Conservation (phyloP, 768 basidiomycete genomes). For the Neoboletus magnificus region DNA sequence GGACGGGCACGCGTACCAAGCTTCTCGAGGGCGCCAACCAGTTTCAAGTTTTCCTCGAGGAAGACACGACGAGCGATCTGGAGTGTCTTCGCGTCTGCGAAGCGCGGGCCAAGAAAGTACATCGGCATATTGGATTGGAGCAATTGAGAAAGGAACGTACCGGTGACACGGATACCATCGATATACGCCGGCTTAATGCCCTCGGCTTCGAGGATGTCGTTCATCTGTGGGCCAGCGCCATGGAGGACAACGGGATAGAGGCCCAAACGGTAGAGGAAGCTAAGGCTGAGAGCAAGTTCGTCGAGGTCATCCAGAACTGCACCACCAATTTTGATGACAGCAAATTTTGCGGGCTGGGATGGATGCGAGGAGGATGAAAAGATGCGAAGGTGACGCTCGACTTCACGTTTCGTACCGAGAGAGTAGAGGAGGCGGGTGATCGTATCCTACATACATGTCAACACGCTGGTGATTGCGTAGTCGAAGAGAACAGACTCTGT, state of each 20-base stretch:
- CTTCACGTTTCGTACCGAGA: slow-evolving; percentile 94
- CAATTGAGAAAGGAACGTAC: slow-evolving; percentile 39
- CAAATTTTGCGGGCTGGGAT: slow-evolving; percentile 89
- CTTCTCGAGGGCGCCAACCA: slow-evolving; percentile 88
- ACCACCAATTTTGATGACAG: slow-evolving; percentile 97
- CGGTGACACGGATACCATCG: slow-evolving; percentile 96
- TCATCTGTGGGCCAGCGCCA: slow-evolving; percentile 93
- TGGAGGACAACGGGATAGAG: slow-evolving; percentile 98
- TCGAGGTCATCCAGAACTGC: slow-evolving; percentile 91
- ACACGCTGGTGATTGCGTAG: neutral
- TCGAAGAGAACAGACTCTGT: slow-evolving; percentile 49
- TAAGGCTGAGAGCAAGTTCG: slow-evolving; percentile 90
- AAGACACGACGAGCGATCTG: slow-evolving; percentile 94
- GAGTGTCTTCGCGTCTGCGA: slow-evolving; percentile 85
- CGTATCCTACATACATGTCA: slow-evolving; percentile 66
- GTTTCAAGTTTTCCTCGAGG: slow-evolving; percentile 94
- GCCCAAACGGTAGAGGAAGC: slow-evolving; percentile 95
- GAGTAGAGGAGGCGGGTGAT: slow-evolving; percentile 96
- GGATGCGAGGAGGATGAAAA: slow-evolving; percentile 93
- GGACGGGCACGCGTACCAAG: slow-evolving; percentile 96
- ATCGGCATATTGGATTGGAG: neutral
- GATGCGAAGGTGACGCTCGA: slow-evolving; percentile 96
- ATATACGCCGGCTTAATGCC: slow-evolving; percentile 96
- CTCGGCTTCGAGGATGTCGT: slow-evolving; percentile 88
- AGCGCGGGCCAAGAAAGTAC: neutral